These are phyloP conservation scores for Pseudogymnoascus pannorum DNA, from an alignment of 2,329 filamentous ascomycete species.

Conservation along the genomic window DNA sequence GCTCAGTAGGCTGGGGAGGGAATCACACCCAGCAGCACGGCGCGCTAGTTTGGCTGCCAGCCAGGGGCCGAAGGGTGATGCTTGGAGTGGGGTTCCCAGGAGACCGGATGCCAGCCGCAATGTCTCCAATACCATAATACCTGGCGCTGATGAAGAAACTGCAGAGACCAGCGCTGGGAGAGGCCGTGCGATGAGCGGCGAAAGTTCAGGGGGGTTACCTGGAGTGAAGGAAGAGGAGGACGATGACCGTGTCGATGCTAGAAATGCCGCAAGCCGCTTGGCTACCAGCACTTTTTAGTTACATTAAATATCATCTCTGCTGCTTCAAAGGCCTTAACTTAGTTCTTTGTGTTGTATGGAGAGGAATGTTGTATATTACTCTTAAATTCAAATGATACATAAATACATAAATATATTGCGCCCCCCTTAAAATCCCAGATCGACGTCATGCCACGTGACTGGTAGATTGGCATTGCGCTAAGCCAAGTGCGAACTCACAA, in stretches of 20 bases:
- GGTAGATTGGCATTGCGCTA: background rate
- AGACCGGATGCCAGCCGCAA: constrained; percentile 68
- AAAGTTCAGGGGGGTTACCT: constrained; percentile 39
- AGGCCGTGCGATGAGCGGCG: constrained; percentile 26
- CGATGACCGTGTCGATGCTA: constrained; percentile 88
- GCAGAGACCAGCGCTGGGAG: constrained; percentile 39
- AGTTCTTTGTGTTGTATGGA: background rate
- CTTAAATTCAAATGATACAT: background rate
- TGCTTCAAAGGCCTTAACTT: background rate
- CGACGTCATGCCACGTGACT: constrained; percentile 1
- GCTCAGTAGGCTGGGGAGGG: constrained; percentile 79
- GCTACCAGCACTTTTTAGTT: constrained; percentile 83
- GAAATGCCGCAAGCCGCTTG: constrained; percentile 88
- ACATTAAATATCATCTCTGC: constrained; percentile 2
- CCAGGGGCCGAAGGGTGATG: constrained; percentile 95
- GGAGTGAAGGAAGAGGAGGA: constrained; percentile 73
- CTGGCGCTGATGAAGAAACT: constrained; percentile 55
- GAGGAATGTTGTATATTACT: background rate
- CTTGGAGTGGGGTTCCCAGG: constrained; percentile 91
- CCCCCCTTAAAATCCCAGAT: background rate
- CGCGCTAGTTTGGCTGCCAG: constrained; percentile 74
- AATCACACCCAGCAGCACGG: constrained; percentile 68
- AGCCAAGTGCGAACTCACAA: background rate
- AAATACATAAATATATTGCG: background rate
- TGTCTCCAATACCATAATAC: constrained; percentile 64